Conservation (phyloP, 768 basidiomycete species). For the Macrolepiota albuminosa region DNA sequence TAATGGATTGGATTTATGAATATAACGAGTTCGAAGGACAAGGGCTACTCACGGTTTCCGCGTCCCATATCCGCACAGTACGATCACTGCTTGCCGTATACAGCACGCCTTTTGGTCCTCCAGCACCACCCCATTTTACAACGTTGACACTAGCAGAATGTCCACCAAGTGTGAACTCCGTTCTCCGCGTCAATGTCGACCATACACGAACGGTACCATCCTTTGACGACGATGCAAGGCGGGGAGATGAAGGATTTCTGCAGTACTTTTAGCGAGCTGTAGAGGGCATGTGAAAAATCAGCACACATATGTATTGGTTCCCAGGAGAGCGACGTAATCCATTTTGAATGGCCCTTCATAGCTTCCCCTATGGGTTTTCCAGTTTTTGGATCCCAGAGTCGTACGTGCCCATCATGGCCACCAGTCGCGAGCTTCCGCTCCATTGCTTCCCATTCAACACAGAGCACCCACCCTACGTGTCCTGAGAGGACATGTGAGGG, state of each 20-base stretch:
- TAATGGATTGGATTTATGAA: conserved; percentile 3
- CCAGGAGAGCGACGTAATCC: conserved; percentile 94
- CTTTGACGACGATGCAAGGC: conserved; percentile 93
- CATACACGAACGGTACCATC: conserved; percentile 96
- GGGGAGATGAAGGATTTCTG: conserved; percentile 75
- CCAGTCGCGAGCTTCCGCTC: conserved; percentile 90
- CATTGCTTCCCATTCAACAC: conserved; percentile 95
- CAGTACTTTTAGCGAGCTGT: not conserved
- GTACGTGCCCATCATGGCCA: conserved; percentile 88
- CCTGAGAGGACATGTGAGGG: conserved; percentile 85
- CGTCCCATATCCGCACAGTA: conserved; percentile 94
- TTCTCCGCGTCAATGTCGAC: conserved; percentile 65
- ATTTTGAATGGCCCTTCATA: conserved; percentile 90
- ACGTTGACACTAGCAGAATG: conserved; percentile 94
- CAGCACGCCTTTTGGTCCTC: conserved; percentile 61
- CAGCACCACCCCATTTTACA: conserved; percentile 93
- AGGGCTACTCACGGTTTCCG: conserved; percentile 49
- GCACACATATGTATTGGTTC: conserved; percentile 87
- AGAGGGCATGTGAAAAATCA: conserved; percentile 4
- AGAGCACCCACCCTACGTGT: conserved; percentile 95
- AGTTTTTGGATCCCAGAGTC: conserved; percentile 91
- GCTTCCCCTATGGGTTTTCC: conserved; percentile 88
- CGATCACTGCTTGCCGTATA: conserved; percentile 96
- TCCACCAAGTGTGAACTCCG: conserved; percentile 86
- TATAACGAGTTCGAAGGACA: not conserved